Base-by-base conservation (phyloP, 2,329 filamentous ascomycete genomes). In the Arthroderma sp. region DNA sequence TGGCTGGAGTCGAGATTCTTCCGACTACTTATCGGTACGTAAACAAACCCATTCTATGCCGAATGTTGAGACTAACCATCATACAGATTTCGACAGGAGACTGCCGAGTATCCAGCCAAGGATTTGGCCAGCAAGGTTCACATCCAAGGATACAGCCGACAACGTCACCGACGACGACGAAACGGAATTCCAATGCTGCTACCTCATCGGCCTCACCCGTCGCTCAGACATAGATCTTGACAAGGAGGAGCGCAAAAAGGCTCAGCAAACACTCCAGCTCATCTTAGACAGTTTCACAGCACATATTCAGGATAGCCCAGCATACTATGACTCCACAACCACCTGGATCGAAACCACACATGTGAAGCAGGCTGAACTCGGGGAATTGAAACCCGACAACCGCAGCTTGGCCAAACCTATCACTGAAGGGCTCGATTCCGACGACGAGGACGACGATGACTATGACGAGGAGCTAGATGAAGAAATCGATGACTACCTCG, bases 1-100 rank as follows among this genome's bases (percentile, higher is more conserved):
- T 82, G 78, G 78, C 58, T 83, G 2, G 78, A 82, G 53, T 79
- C 75, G 5, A 69, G 74, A 44, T 77, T 72, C 44, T 66, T 77
- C 1, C 62, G 67, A 47, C 61, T 83, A 31, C 66, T 82, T 15
- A 71, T 76, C 48, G 74, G 75, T 77, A 61, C 61, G 70, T 63
- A 10, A 6, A 6, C 22, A 5, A n/a, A 29, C n/a, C 44, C 54
- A 29, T 45, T 46, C 10, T 43, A 40, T 36, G 15, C 3, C 27
- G 5, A 31, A 32, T 22, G 30, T 33, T 44, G 10, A 29, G 9
- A 10, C 15, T 39, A 49, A 48, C 42, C 4, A 32, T 38, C 9
- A 6, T 11, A 43, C 46, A 76, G 78, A 81, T 48, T 61, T 83
- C 11, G 64, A 74, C 47, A 70, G 70, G 40, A 68, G 69, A 8